Evolutionary conservation across 805 yeast genomes (phyloP).

Genomic region (Candida mattraensis): DNA sequence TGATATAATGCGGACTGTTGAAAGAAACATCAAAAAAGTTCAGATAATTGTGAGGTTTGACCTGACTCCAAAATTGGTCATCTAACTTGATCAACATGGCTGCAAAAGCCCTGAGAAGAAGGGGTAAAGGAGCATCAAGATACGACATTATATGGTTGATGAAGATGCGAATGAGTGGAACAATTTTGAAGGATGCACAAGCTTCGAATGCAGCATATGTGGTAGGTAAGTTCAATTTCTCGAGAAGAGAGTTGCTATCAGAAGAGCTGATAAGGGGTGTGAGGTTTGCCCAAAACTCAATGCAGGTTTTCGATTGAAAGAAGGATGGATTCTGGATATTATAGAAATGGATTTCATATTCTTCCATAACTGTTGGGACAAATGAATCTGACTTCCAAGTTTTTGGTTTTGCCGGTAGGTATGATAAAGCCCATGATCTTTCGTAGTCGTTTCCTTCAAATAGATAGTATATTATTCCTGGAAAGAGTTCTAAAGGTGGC

Average conservation of each 20-base stretch:
- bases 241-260: slow-evolving; percentile 36
- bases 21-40: slow-evolving; percentile 61
- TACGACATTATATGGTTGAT: slow-evolving; percentile 53
- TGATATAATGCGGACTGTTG: slow-evolving; percentile 49
- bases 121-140: slow-evolving; percentile 50
- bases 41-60: slow-evolving; percentile 52
- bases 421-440: slow-evolving; percentile 47
- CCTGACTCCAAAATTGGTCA: slow-evolving; percentile 51
- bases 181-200: slow-evolving; percentile 31
- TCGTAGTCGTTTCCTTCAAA: slow-evolving; percentile 53
- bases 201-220: slow-evolving; percentile 23
- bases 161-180: slow-evolving; percentile 40
- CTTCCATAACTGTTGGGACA: slow-evolving; percentile 49
- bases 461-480: slow-evolving; percentile 55
- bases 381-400: slow-evolving; percentile 27
- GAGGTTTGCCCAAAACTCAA: slow-evolving; percentile 49
- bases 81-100: slow-evolving; percentile 44
- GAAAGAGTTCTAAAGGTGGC: slow-evolving; percentile 27
- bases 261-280: slow-evolving; percentile 37
- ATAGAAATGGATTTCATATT: slow-evolving; percentile 50
- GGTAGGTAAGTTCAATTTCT: slow-evolving; percentile 27
- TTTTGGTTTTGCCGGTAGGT: slow-evolving; percentile 21
- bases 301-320: slow-evolving; percentile 43
- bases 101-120: slow-evolving; percentile 52
- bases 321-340: slow-evolving; percentile 52